Evolutionary conservation across 345 rosid species (phyloP), one percentile per base, ranked within the genome.

Genomic region (Salix koriyanagi): DNA sequence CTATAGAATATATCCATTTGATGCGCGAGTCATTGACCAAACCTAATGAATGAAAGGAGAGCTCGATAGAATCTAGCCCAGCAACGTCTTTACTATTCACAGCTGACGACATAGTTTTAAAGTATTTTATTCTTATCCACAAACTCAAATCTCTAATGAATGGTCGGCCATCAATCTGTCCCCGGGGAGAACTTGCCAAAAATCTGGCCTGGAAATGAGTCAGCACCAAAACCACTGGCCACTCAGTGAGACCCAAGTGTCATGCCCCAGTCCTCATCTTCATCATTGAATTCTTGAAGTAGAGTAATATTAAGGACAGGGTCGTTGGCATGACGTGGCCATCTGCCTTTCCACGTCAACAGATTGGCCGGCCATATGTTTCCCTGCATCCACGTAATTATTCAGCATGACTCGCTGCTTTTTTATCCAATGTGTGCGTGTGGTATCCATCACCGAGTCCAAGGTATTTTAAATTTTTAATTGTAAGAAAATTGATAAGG

Each of bases 191-290:
- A 15, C 36, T 3, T 9, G 3, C 36, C 14, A 10, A 11, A 32
- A 54, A 54, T 16, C 62, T 32, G 64, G 3, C 65, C 46, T 71
- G 62, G 73, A 46, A 2, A 26, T 52, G 73, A 70, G 61, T 70
- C 73, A 70, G 73, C 73, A 67, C 4, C 14, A 6, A 18, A 7
- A 34, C 2, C 52, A 67, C 5, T 23, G 26, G 4, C 74, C 48
- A 65, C 11, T 46, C 12, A 19, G 6, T 1, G 10, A 16, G 13
- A 6, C 34, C 86, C 87, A 85, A 82, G 85, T 82, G 83, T 46
- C 62, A 42, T 1, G 0, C 18, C 67, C 67, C 50, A 60, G 19
- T 70, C 77, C 70, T 48, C 10, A 5, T n/a, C 50, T 18, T 21
- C 65, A 52, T 71, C 68, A 25, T 69, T n/a, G 13, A 66, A 32